Base-by-base conservation (phyloP, 2,329 filamentous ascomycete species). In the Thermothelomyces thermophilus region DNA sequence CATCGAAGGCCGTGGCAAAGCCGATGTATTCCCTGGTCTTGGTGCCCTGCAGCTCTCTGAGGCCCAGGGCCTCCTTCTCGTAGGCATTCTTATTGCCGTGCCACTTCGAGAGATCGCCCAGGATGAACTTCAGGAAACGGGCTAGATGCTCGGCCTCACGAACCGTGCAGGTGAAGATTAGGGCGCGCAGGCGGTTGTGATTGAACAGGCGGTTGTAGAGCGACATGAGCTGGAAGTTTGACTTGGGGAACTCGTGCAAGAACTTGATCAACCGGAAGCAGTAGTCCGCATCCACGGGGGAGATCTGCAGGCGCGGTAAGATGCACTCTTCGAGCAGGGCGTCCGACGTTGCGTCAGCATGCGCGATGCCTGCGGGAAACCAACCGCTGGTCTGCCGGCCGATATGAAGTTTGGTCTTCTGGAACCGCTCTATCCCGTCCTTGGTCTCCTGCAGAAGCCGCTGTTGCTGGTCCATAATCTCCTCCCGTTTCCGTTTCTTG, bases 131-230 rank as follows among this genome's bases (percentile, higher is more conserved):
- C 48, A 98, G 70, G 66, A 98, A 97, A 20, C 87, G 86, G 11
- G 90, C 93, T n/a, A 98, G 73, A 58, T 95, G 89, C 65, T 95
- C 88, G 0, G 90, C 88, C 68, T 98, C 94, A 48, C 89, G 84
- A 20, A 91, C 84, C 0, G 90, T 95, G 64, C 87, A 94, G 41
- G 86, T 83, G 65, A 95, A 96, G 50, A 98, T 89, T 44, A 96
- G 77, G 8, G 84, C 78, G 2, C 87, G 82, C 16, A 97, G 73
- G 50, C 87, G 79, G 62, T 94, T 89, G 51, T 90, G 81, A 60
- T 83, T 83, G 69, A 98, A 95, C 0, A 98, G 74, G 14, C 86
- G 82, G 56, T 90, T 86, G 59, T 95, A 84, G 2, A 98, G 72
- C 26, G 86, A 84, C 68, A 91, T 83, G 14, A 93, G 84, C 61